Evolutionary conservation across 371 early-diverging fungal genomes (phyloP).

Genomic region (Mortierella sp.): DNA sequence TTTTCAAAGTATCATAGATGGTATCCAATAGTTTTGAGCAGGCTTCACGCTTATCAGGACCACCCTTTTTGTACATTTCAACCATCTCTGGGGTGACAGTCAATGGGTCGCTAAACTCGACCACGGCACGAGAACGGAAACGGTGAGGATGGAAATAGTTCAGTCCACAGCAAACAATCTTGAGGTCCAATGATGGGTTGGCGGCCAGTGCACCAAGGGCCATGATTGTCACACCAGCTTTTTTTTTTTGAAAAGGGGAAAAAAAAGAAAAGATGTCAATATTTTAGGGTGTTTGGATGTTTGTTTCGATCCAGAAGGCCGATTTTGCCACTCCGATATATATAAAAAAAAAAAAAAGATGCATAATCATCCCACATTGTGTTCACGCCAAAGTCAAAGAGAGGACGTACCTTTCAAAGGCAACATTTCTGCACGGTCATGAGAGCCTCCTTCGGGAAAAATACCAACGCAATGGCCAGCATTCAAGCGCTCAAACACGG

Average conservation of each 20-base stretch:
- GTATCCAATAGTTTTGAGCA: constrained; percentile 80
- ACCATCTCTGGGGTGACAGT: constrained; percentile 80
- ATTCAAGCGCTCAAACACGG: constrained; percentile 83
- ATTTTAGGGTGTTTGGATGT: neutral
- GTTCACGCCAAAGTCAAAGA: too few species aligned
- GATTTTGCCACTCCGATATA: constrained; percentile 17
- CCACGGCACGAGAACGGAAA: constrained; percentile 96
- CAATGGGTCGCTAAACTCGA: constrained; percentile 95
- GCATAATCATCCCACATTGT: neutral
- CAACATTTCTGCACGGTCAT: constrained; percentile 95
- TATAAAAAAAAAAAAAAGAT: neutral
- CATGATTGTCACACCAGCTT: constrained; percentile 91
- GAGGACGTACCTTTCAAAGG: constrained; percentile 85
- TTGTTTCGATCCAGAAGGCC: neutral
- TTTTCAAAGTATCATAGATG: constrained; percentile 82
- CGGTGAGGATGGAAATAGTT: constrained; percentile 97
- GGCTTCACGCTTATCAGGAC: constrained; percentile 84
- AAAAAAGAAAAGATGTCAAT: constrained; percentile 2
- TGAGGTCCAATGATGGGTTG: constrained; percentile 89
- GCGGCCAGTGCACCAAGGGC: constrained; percentile 95
- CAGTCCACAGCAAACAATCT: constrained; percentile 93
- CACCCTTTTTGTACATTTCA: constrained; percentile 85
- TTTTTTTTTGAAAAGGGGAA: too few species aligned
- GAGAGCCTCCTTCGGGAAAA: constrained; percentile 98
- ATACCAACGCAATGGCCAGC: constrained; percentile 91